Conservation (phyloP, 306 rosid genomes). For the Fragaria nilgerrensis region DNA sequence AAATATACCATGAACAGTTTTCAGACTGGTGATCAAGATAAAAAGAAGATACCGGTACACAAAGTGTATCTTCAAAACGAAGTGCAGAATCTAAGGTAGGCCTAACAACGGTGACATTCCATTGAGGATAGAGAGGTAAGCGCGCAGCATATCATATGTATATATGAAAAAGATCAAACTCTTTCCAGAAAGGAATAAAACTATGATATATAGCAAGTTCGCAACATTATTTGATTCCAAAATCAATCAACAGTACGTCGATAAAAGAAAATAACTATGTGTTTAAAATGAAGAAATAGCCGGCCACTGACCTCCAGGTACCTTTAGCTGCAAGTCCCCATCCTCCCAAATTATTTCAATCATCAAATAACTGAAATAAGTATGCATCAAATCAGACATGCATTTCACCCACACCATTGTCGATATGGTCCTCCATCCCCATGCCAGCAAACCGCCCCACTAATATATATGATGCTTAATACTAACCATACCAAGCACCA, state of each 20-base stretch:
- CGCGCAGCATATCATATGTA: background rate
- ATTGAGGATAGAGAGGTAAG: background rate
- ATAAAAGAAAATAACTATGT: no score
- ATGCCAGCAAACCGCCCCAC: background rate
- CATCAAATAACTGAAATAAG: background rate
- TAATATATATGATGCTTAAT: background rate
- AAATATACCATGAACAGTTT: no score
- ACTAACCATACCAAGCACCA: background rate
- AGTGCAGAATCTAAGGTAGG: slow-evolving; percentile 6
- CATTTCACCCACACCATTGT: background rate
- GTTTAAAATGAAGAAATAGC: background rate
- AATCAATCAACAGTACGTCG: background rate
- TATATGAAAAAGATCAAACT: background rate
- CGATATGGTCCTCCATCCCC: background rate
- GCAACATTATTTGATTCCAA: background rate
- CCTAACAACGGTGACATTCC: slow-evolving; percentile 3
- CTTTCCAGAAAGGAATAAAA: background rate
- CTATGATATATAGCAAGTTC: background rate
- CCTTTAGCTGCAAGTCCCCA: background rate
- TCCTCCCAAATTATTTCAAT: background rate
- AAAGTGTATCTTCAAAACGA: background rate
- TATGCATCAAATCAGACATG: background rate
- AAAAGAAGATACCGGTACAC: background rate
- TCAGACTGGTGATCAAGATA: background rate
- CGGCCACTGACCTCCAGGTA: background rate